Base-by-base conservation (phyloP, 805 yeast genomes). In the Candida loeiensis region DNA sequence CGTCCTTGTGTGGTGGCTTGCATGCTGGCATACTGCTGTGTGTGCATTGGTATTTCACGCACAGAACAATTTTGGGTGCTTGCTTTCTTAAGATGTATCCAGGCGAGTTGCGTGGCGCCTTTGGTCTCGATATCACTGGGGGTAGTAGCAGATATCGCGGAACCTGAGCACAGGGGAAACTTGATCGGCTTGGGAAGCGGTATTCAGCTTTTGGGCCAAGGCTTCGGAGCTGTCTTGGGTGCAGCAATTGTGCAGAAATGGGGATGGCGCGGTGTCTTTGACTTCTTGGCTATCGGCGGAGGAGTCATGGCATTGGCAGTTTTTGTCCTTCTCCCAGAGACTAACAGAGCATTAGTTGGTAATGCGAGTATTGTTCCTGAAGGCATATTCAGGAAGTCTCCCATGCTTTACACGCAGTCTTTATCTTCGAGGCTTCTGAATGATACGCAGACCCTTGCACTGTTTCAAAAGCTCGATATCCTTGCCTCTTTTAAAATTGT, bases 51-150 rank as follows among this genome's bases (percentile, higher is more conserved):
- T 0, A 58, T 88, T 11, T 86, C 95, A 0, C 64, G 71, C 17
- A 61, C 79, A 2, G 61, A 76, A 16, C 70, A 63, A 1, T 85
- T 79, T 54, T 76, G 84, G 62, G 66, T 78, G 17, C 62, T 88
- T n/a, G 59, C 84, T 5, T 74, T 81, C 1, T 61, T 88, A 24
- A 63, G 96, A 45, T 77, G 87, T 57, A 48, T 85, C n/a, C 90
- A 86, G 53, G 89, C 95, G 0, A 71, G 81, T 6, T 88, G 85
- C 11, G 80, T 82, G 4, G 80, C 93, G 0, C 88, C 95, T 0
- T 74, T 86, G 2, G 74, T 87, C 17, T 80, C 95, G 2, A 72
- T 87, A 2, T 71, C 74, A 27, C 71, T 82, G 2, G 93, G 93
- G 1, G 71, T 82, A 0, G 75, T 84, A 40, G 91, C 89, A 7